Evolutionary conservation across 129 eudicot genomes (phyloP), one percentile per base, ranked within the genome.

Genomic region (Centrapalus pauciflorus): DNA sequence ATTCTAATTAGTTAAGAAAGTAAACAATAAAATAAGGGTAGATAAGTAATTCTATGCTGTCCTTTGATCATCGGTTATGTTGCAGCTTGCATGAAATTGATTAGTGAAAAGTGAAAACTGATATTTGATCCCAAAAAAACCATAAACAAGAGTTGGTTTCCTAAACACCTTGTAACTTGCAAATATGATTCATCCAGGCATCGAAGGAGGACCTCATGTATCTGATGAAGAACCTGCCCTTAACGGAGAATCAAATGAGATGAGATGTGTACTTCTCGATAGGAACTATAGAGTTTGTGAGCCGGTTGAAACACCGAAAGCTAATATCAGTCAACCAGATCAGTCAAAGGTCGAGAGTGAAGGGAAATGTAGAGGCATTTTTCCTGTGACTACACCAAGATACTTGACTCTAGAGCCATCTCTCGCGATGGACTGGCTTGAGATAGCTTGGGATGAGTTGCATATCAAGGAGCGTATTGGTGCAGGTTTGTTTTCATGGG

Each of bases 371-470:
- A 63, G 69, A 71, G 80, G 71, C 50, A 82, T 67, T 41, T 77
- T 73, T 70, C 80, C 81, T 7, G 69, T 74, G 55, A 65, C 74
- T n/a, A 74, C 75, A 56, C 89, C 92, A 52, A 81, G 84, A 72
- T 91, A 85, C 73, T 67, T 91, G 90, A 83, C 67, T 74, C 82
- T 91, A 41, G 98, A 91, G 68, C 98, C 98, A 49, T 91, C 90
- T 61, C 95, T 91, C 27, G 96, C 96, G 41, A 87, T 85, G 94
- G 98, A 91, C 60, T 91, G 98, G 98, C 88, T 91, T 50, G 98
- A 91, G 81, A 88, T 92, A 49, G 77, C 96, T 4, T 92, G 98
- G 98, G 98, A 88, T 45, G 98, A 92, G 8, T 61, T 92, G 57
- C 98, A 80, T 70, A 76, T 92, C 30, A 92, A 92, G 67, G 98